Evolutionary conservation across 441 rosid species (phyloP).

Genomic region (Jatropha podagrica): DNA sequence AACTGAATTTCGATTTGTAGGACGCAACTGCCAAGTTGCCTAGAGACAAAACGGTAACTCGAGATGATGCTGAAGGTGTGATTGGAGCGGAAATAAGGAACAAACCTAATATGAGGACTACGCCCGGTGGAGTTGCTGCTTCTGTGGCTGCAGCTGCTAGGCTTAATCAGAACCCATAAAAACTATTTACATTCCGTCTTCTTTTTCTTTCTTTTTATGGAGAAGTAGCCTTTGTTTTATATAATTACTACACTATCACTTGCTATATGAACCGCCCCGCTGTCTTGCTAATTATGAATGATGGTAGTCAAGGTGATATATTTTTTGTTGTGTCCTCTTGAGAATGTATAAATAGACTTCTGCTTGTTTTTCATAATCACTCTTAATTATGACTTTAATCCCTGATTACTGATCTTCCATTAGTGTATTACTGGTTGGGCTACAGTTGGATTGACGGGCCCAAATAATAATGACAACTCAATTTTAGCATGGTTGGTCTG

Average conservation of each 20-base stretch:
- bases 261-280: too few relatives aligned
- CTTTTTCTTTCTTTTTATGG: constrained; percentile 28
- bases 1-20: constrained; percentile 22
- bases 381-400: too few relatives aligned
- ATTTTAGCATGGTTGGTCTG: neutral
- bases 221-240: too few relatives aligned
- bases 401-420: too few relatives aligned
- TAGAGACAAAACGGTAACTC: constrained; percentile 41
- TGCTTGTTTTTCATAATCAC: too few relatives aligned
- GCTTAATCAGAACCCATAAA: constrained; percentile 27
- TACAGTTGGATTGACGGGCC: neutral
- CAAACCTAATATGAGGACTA: constrained; percentile 38
- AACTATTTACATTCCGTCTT: constrained; percentile 33
- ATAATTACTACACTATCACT: too few relatives aligned
- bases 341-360: too few relatives aligned
- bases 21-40: constrained; percentile 42
- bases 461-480: too few relatives aligned
- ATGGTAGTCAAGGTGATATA: too few relatives aligned
- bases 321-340: too few relatives aligned
- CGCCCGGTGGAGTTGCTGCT: constrained; percentile 59
- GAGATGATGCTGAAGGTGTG: constrained; percentile 53
- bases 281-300: too few relatives aligned
- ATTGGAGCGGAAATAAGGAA: constrained; percentile 47
- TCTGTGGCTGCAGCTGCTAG: constrained; percentile 51
- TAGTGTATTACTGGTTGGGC: too few relatives aligned